Base-by-base conservation (phyloP, 2,329 filamentous ascomycete genomes). In the Metarhizium album region DNA sequence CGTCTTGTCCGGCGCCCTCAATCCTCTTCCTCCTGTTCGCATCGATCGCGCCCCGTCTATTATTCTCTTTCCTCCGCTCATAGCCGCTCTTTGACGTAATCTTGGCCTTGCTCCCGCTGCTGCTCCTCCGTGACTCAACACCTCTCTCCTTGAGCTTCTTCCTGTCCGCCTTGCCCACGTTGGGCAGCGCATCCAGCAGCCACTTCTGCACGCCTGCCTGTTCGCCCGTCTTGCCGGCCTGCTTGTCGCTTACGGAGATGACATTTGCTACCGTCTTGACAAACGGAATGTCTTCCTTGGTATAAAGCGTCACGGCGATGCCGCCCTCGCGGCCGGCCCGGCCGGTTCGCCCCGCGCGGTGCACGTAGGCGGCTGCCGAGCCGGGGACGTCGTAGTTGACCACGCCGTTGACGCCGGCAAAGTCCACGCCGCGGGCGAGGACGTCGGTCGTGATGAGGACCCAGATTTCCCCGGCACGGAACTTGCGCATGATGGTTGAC, bases 361-460 rank as follows among this genome's bases (percentile, higher is more conserved):
- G 93, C 6, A 98, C 86, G 63, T 98, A 98, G 1, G 82, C 83
- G 0, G 90, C 91, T 4, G 86, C 86, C 0, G 87, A 90, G n/a
- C 84, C 88, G 0, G 93, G 93, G 8, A 96, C 89, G 66, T 98
- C 93, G 70, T 96, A 98, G 69, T 97, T 98, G 48, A 98, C 87
- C 0, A 98, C 90, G 45, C 90, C 90, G 61, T 96, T 96, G 55
- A 98, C 84, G 47, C 93, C 93, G 8, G 87, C 83, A 71, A 98
- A 96, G 67, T 98, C 93, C 40, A 98, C 84, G 20, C 93, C 93
- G 33, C 93, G 86, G 16, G 90, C 86, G 11, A 98, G 75, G 7
- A 98, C 79, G 63, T 98, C 93, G 0, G 93, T 98, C 0, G 93
- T 97, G 64, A 98, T 93, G 35, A 98, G 76, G 6, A 97, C 83